phyloP scores from a whole-genome alignment of 208 protist species.

The Acanthamoeba healyi region DNA sequence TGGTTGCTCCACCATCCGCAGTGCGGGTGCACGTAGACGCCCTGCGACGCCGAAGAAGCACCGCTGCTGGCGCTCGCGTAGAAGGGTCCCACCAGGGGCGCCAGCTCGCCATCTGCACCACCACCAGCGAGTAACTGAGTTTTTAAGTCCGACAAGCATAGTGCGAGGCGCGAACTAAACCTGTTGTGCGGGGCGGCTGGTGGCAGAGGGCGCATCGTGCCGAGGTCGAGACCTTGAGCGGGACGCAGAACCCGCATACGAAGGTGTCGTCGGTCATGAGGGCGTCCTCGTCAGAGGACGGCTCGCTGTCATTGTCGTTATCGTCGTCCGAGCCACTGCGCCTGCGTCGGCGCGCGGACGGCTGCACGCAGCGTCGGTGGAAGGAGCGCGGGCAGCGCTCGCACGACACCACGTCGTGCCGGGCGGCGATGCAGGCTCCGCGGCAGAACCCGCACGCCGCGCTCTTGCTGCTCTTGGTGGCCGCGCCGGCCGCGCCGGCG shows the following conservation, averaged over 20 bases:
- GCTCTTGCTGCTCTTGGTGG: not conserved
- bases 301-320: not conserved
- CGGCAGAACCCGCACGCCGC: not conserved
- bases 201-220: not conserved
- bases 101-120: not conserved
- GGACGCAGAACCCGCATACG: constrained; percentile 3
- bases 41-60: no score
- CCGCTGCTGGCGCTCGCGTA: not conserved
- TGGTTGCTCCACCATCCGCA: constrained; percentile 21
- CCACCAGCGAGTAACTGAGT: no score
- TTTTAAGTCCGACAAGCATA: no score
- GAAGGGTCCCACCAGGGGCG: not conserved
- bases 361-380: not conserved
- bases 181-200: not conserved
- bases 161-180: not conserved
- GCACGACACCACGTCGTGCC: not conserved
- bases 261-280: not conserved
- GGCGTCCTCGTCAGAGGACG: not conserved
- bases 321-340: not conserved
- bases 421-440: not conserved
- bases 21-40: constrained; percentile 15
- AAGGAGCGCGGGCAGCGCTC: not conserved
- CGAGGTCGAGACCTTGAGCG: not conserved
- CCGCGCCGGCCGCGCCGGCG: no score
- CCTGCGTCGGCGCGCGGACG: not conserved